Conservation (phyloP, 2,329 filamentous ascomycete genomes). For the Fusarium longipes region DNA sequence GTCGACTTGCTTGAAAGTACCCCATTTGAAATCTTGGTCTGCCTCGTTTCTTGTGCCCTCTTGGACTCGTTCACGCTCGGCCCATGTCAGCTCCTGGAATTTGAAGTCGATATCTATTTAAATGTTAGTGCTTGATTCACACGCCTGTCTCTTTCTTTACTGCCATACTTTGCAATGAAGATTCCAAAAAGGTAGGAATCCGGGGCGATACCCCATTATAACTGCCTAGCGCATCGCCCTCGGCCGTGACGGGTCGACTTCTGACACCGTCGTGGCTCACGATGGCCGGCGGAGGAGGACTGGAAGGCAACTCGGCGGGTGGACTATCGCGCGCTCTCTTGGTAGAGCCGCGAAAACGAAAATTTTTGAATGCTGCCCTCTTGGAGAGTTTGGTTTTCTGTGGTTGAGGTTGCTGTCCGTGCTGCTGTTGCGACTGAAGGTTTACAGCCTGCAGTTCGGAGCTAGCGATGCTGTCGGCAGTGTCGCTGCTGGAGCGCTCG, state of each 20-base stretch:
- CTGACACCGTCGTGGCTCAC: conserved; percentile 53
- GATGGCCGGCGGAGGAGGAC: conserved; percentile 49
- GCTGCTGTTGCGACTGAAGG: conserved; percentile 38
- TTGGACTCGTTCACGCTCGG: conserved; percentile 61
- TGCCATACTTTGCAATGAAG: conserved; percentile 52
- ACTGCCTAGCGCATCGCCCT: conserved; percentile 29
- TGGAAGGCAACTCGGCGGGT: conserved; percentile 48
- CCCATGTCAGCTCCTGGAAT: conserved; percentile 65
- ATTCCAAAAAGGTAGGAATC: conserved; percentile 55
- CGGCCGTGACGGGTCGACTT: conserved; percentile 41
- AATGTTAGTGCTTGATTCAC: conserved; percentile 19
- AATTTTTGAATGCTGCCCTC: conserved; percentile 57
- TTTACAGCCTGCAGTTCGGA: conserved; percentile 42
- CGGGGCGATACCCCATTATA: conserved; percentile 30
- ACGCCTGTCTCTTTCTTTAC: neutral
- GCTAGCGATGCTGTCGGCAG: conserved; percentile 46
- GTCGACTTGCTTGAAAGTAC: conserved; percentile 51
- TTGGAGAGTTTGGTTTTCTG: conserved; percentile 46
- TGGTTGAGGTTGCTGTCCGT: conserved; percentile 22
- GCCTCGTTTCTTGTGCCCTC: conserved; percentile 54
- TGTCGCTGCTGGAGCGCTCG: conserved; percentile 49
- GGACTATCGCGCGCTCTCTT: conserved; percentile 61
- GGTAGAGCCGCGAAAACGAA: conserved; percentile 58
- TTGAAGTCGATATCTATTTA: conserved; percentile 60
- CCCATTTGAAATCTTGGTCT: conserved; percentile 51